Conservation (phyloP, 441 rosid genomes). For the Hura crepitans region DNA sequence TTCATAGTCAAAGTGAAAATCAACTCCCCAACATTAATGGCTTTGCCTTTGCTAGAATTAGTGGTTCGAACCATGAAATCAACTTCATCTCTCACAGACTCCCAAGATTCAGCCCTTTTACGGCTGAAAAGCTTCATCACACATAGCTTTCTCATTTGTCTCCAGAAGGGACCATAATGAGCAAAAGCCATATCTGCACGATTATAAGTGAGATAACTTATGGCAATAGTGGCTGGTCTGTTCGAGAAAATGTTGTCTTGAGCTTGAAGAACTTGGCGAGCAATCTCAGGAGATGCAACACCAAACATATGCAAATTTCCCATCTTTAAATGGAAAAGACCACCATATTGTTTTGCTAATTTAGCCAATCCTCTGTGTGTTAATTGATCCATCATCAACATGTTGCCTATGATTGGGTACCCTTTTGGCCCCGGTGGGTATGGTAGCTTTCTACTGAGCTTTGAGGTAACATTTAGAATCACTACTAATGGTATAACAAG, state of each 20-base stretch:
- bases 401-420: slow-evolving; percentile 78
- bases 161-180: slow-evolving; percentile 92
- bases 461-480: slow-evolving; percentile 35
- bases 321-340: slow-evolving; percentile 69
- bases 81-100: slow-evolving; percentile 81
- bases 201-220: slow-evolving; percentile 72
- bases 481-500: slow-evolving; percentile 36
- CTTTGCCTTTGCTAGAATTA: slow-evolving; percentile 40
- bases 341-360: slow-evolving; percentile 62
- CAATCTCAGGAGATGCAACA: slow-evolving; percentile 65
- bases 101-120: slow-evolving; percentile 90
- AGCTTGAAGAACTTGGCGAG: slow-evolving; percentile 74
- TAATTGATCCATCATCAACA: slow-evolving; percentile 81
- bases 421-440: slow-evolving; percentile 92
- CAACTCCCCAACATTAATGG: slow-evolving; percentile 66
- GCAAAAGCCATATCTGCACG: slow-evolving; percentile 97
- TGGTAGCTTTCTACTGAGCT: slow-evolving; percentile 35
- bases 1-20: slow-evolving; percentile 68
- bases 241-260: slow-evolving; percentile 84
- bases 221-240: slow-evolving; percentile 77
- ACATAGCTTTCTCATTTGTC: slow-evolving; percentile 91
- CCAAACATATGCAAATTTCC: slow-evolving; percentile 68
- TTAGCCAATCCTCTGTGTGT: slow-evolving; percentile 82
- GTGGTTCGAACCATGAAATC: slow-evolving; percentile 43
- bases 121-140: slow-evolving; percentile 91